A percentile compares a stretch with the other conserved stretches of the same genome.
These are phyloP conservation scores for Papiliotrema flavescens DNA, from an alignment of 1,284 basidiomycete genomes.

Conservation along the genomic window DNA sequence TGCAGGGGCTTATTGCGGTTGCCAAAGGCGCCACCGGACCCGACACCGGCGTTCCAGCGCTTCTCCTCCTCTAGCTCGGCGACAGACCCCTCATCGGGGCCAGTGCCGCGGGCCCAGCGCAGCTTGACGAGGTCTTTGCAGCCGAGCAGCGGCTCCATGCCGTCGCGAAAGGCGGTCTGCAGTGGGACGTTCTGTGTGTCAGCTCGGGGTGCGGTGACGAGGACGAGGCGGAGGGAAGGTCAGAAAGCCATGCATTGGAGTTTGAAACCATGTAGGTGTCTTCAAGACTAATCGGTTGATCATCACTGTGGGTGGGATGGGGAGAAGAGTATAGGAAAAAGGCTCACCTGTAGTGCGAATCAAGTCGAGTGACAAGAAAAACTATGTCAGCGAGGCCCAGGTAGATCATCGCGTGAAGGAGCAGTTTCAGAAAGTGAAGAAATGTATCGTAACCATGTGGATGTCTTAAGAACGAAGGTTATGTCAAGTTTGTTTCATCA, in stretches of 20 bases:
- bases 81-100: conserved; percentile 24
- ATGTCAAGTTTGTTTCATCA: conserved; percentile 49
- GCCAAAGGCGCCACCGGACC: conserved; percentile 35
- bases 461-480: conserved; percentile 49
- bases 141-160: conserved; percentile 45
- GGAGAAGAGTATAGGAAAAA: conserved; percentile 7
- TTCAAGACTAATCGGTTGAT: conserved; percentile 51
- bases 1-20: conserved; percentile 3
- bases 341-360: conserved; percentile 36
- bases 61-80: conserved; percentile 43
- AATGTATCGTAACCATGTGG: conserved; percentile 46
- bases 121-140: conserved; percentile 10
- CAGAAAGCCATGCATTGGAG: conserved; percentile 49
- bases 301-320: conserved; percentile 34
- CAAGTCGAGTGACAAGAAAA: conserved; percentile 3
- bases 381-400: conserved; percentile 18
- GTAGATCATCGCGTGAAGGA: neutral
- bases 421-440: conserved; percentile 50
- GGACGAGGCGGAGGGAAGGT: conserved; percentile 14
- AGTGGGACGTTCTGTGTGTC: conserved; percentile 33
- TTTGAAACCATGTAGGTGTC: conserved; percentile 49
- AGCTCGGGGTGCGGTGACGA: conserved; percentile 7
- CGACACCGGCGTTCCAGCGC: conserved; percentile 27
- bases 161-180: conserved; percentile 39
- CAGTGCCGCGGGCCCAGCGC: conserved; percentile 2